Evolutionary conservation across 441 rosid species (phyloP), one percentile per base, ranked within the genome.

Genomic region (Euphorbia schlechtendalii): DNA sequence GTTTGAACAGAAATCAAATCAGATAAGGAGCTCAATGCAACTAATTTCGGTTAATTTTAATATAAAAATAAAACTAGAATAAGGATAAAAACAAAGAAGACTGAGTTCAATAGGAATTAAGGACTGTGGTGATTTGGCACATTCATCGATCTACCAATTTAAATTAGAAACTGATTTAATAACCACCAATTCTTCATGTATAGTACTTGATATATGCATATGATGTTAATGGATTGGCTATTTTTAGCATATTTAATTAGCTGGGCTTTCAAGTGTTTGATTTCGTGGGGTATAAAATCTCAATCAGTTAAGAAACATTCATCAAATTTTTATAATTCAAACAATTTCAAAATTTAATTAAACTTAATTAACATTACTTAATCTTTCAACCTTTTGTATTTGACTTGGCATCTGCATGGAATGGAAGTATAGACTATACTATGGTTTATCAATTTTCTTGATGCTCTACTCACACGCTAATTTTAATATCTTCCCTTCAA

Each of bases 271-370:
- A 65, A 62, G 74, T 73, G 76, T 69, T 78, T 70, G 73, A 75
- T 80, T 78, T 80, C 83, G 78, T 75, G 86, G 83, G 82, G 81
- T 80, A 72, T 76, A 67, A 78, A 75, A 73, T 81, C 80, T 61
- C 75, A 72, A 73, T 81, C 87, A 63, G 78, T 75, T 76, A 79
- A 76, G 83, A 73, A 74, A 70, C 38, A 69, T 59, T 52, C 27
- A 62, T n/a, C n/a, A n/a, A n/a, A n/a, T n/a, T n/a, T n/a, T n/a
- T n/a, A n/a, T n/a, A n/a, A n/a, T n/a, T n/a, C n/a, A n/a, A n/a
- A n/a, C n/a, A n/a, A n/a, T n/a, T n/a, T n/a, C n/a, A n/a, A n/a
- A n/a, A n/a, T n/a, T n/a, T n/a, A n/a, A n/a, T n/a, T n/a, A n/a
- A n/a, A n/a, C n/a, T n/a, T n/a, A n/a, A n/a, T n/a, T n/a, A n/a